Percentiles rank a stretch among this genome's conserved stretches.
Evolutionary conservation across 2,329 filamentous ascomycete genomes (phyloP).

Genomic region (Parascedosporium putredinis): DNA sequence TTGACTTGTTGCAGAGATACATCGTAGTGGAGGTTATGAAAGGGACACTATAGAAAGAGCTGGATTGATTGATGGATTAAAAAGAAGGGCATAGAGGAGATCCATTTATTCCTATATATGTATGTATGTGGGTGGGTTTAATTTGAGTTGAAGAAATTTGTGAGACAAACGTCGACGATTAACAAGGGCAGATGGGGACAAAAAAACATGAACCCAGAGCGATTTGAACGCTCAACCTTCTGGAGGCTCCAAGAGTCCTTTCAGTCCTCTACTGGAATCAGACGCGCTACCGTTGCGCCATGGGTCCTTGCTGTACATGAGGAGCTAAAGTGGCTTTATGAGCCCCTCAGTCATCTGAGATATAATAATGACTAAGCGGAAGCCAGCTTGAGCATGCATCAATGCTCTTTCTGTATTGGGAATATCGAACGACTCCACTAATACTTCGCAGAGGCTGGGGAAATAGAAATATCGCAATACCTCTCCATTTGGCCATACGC

Average conservation of each 20-base stretch:
- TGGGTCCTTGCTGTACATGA: neutral
- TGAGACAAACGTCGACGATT: too few relatives aligned
- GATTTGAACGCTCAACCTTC: conserved; percentile 9
- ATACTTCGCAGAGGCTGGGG: too few relatives aligned
- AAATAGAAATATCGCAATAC: too few relatives aligned
- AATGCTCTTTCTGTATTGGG: too few relatives aligned
- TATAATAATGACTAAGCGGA: too few relatives aligned
- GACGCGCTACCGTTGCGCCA: conserved; percentile 9
- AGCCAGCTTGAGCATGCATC: too few relatives aligned
- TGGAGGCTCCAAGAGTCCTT: neutral
- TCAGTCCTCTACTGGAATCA: conserved; percentile 6
- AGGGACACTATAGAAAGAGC: neutral
- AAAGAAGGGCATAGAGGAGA: too few relatives aligned
- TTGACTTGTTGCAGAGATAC: neutral
- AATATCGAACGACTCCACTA: too few relatives aligned
- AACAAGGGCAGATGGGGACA: neutral
- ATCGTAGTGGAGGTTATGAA: neutral
- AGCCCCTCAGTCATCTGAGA: neutral
- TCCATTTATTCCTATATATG: too few relatives aligned
- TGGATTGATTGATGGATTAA: neutral
- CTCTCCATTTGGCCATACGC: too few relatives aligned
- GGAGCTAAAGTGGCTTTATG: neutral
- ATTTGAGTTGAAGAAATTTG: too few relatives aligned
- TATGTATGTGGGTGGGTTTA: too few relatives aligned
- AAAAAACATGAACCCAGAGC: conserved; percentile 7